phyloP scores from a whole-genome alignment of 202 grass and related monocot species.

The Sporobolus alterniflorus region DNA sequence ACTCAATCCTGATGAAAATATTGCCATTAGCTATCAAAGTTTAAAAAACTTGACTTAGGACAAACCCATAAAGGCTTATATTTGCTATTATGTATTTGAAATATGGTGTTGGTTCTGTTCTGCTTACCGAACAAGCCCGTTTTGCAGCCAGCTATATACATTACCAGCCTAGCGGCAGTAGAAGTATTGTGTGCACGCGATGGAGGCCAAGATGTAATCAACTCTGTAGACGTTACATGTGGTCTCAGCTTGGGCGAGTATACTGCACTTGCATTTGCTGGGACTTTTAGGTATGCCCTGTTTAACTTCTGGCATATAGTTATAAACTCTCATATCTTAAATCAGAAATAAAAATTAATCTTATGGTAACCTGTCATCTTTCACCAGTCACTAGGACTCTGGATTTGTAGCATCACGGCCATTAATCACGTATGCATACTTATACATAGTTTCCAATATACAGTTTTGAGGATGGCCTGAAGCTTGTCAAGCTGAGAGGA shows the following conservation, averaged over 20 bases:
- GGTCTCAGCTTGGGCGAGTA: conserved; percentile 98
- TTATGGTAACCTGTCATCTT: not conserved
- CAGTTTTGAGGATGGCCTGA: conserved; percentile 99
- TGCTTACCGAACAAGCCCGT: conserved; percentile 24
- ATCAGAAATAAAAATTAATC: not conserved
- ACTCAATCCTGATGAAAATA: too few relatives aligned
- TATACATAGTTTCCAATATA: conserved; percentile 13
- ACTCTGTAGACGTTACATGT: conserved; percentile 88
- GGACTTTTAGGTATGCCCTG: conserved; percentile 82
- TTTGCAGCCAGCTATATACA: conserved; percentile 92
- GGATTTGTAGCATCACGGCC: not conserved
- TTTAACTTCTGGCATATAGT: not conserved
- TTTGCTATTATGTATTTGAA: conserved; percentile 1
- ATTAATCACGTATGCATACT: conserved; percentile 24
- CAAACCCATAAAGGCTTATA: too few relatives aligned
- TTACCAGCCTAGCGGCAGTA: conserved; percentile 90
- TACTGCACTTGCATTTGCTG: conserved; percentile 91
- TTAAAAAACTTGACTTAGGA: too few relatives aligned
- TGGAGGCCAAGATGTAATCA: conserved; percentile 73
- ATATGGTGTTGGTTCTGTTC: not conserved
- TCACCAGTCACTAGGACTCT: not conserved
- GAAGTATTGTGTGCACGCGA: conserved; percentile 78
- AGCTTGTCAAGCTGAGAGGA: conserved; percentile 98
- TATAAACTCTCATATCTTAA: not conserved
- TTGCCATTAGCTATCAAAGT: too few relatives aligned